Evolutionary conservation across 768 basidiomycete species (phyloP).

Genomic region (Strobilomyces echinocephalus): DNA sequence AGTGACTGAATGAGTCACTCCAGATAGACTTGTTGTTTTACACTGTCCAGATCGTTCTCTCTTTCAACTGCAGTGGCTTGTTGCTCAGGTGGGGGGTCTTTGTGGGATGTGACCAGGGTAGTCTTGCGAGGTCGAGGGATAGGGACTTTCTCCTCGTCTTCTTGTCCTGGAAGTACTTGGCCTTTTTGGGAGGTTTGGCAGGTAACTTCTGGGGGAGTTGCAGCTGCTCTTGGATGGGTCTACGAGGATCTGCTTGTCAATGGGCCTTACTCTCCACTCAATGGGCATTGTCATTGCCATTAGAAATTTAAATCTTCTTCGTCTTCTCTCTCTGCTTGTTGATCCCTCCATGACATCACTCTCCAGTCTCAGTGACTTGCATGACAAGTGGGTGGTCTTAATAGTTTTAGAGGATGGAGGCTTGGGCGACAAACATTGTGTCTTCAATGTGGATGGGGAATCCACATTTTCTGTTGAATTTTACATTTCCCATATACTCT

Average conservation of each 20-base stretch:
- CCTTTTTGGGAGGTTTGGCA: constrained; percentile 1
- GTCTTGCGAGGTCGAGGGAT: constrained; percentile 19
- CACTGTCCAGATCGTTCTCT: constrained; percentile 19
- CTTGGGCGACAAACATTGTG: constrained; percentile 18
- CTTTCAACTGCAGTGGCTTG: constrained; percentile 2
- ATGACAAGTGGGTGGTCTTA: constrained; percentile 9
- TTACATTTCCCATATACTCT: too few species aligned
- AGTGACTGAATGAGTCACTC: too few species aligned
- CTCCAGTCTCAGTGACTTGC: constrained; percentile 15
- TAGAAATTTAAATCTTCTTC: constrained; percentile 14
- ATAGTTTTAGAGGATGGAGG: constrained; percentile 13
- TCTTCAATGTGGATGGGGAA: constrained; percentile 3
- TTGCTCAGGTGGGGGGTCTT: not conserved
- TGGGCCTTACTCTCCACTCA: constrained; percentile 11
- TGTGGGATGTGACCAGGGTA: not conserved
- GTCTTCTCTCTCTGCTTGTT: not conserved
- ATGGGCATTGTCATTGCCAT: constrained; percentile 27
- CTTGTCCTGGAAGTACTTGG: constrained; percentile 2
- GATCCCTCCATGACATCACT: constrained; percentile 24
- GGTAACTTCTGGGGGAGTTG: not conserved
- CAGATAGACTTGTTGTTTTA: too few species aligned
- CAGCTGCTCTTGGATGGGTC: not conserved
- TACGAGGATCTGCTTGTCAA: constrained; percentile 6
- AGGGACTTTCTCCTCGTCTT: not conserved
- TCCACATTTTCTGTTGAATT: too few species aligned